A percentile compares a stretch with the other conserved stretches of the same genome.
Conservation (phyloP, 345 rosid genomes). For the Barbarea vulgaris region DNA sequence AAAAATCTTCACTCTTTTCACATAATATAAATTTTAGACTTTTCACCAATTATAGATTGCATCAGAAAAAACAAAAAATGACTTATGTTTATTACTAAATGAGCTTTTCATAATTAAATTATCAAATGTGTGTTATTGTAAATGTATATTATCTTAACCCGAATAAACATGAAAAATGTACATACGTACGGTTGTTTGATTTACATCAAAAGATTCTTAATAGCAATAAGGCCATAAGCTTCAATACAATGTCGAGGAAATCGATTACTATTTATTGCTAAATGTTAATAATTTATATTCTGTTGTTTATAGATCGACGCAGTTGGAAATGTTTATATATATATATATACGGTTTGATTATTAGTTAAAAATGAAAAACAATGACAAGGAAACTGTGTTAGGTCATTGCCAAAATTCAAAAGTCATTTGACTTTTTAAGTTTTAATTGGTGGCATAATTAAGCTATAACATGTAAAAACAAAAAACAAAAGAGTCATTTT, state of each 20-base stretch:
- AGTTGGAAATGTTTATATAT: not conserved
- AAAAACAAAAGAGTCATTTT: not conserved
- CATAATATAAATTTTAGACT: not conserved
- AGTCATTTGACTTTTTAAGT: too few relatives aligned
- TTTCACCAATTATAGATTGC: too few relatives aligned
- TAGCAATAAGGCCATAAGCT: not conserved
- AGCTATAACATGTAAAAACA: not conserved
- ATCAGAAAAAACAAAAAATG: too few relatives aligned
- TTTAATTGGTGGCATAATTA: not conserved
- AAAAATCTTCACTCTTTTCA: not conserved
- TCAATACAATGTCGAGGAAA: not conserved
- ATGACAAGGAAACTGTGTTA: not conserved
- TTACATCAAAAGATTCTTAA: not conserved
- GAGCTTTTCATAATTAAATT: not conserved
- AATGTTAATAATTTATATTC: not conserved
- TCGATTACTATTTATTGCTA: not conserved
- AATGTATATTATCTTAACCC: too few relatives aligned
- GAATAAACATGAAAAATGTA: too few relatives aligned
- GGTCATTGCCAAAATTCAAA: not conserved
- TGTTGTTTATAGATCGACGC: too few relatives aligned
- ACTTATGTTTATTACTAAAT: not conserved
- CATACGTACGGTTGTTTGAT: too few relatives aligned
- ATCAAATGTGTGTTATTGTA: not conserved
- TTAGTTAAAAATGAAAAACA: not conserved
- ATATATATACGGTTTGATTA: too few relatives aligned